Percentiles rank a stretch among this genome's conserved stretches.
These are phyloP conservation scores for Fusarium sororula DNA, from an alignment of 2,329 filamentous ascomycete species.

Conservation along the genomic window DNA sequence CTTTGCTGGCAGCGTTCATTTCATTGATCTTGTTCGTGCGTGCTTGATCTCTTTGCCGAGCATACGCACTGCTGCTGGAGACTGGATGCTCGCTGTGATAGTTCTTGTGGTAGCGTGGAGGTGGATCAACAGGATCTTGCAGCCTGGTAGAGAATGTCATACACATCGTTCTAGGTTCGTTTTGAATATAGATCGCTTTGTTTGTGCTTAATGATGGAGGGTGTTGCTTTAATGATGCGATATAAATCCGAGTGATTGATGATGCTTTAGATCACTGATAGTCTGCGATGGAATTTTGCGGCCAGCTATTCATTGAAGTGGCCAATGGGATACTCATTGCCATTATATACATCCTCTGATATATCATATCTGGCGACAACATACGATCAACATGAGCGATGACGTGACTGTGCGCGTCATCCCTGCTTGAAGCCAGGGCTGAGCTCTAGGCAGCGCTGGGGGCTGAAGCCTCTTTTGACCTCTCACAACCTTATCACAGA, in stretches of 20 bases:
- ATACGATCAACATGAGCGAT: background rate
- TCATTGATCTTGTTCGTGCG: background rate
- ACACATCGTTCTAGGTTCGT: background rate
- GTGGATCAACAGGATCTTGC: background rate
- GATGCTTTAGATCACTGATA: background rate
- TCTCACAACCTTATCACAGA: background rate
- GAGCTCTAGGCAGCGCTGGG: slow-evolving; percentile 1
- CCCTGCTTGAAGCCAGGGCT: background rate
- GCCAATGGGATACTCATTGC: background rate
- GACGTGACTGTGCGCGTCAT: background rate
- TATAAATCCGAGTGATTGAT: background rate
- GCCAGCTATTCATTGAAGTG: too few relatives aligned
- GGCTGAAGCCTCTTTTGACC: too few relatives aligned
- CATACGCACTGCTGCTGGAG: background rate
- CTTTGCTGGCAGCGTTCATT: background rate
- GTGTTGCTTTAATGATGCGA: background rate
- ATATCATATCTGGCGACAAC: background rate
- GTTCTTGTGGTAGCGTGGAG: background rate
- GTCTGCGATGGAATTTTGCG: background rate
- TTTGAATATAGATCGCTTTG: too few relatives aligned
- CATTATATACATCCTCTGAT: background rate
- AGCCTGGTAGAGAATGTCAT: background rate
- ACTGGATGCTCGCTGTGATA: background rate
- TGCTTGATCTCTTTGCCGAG: background rate
- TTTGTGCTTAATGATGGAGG: background rate